Evolutionary conservation across 176 grass and related monocot species (phyloP), one percentile per base, ranked within the genome.

Genomic region (Rhynchospora pubera): DNA sequence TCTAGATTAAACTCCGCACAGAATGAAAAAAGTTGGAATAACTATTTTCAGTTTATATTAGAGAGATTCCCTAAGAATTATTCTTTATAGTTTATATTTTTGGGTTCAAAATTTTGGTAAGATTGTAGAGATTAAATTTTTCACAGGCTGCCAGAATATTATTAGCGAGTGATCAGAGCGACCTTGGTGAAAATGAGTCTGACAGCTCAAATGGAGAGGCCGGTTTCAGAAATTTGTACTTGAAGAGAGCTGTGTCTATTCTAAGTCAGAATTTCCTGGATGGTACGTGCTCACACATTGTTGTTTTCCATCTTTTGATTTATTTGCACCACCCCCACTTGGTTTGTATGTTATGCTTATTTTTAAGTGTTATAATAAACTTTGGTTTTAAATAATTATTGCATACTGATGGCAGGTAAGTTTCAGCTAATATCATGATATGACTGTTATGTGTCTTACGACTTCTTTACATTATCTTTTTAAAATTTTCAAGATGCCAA

Each of bases 131-230:
- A 39, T 45, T 34, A 12, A 65, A 24, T 81, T 81, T 79, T 63
- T 80, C 19, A 71, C 86, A 97, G 94, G 92, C 94, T 87, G 92
- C 92, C 82, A 87, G 66, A 79, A 82, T 77, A 22, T 85, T 78
- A 57, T 53, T 90, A 42, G 82, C 79, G 67, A 79, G 84, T 76
- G 74, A 74, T 90, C 70, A 52, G 56, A 52, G 13, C 83, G 76
- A 62, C 45, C 50, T 81, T 60, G 62, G 48, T 60, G 69, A 79
- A 89, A 71, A 80, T 19, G 86, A 83, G 52, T 11, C 65, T 56
- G 78, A 83, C 13, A 76, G 43, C 51, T 77, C 57, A 42, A 32
- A 45, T 34, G 85, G 6, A 55, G 70, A 80, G 57, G 66, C 39
- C 43, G 79, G 56, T 82, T 85, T 85, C 80, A 59, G 50, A 52